Conservation (phyloP, 2,329 filamentous ascomycete species). For the Neodidymelliopsis sp. region DNA sequence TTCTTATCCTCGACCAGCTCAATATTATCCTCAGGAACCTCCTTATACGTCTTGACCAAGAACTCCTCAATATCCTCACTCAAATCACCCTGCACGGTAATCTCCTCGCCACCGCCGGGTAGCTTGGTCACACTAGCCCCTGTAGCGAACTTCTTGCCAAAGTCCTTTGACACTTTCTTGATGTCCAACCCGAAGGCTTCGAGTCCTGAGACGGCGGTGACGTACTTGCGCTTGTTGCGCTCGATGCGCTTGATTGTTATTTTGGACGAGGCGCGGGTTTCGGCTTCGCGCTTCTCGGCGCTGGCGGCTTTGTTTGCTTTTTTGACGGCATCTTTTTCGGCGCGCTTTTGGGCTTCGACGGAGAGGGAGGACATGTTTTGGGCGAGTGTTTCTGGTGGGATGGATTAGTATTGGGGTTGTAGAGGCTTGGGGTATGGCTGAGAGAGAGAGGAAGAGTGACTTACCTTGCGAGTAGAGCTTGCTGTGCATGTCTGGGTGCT, state of each 20-base stretch:
- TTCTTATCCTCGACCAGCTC: conserved; percentile 96
- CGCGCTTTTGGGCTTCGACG: conserved; percentile 90
- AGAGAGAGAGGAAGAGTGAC: conserved; percentile 18
- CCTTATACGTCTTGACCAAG: conserved; percentile 84
- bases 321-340: conserved; percentile 94
- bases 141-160: conserved; percentile 98
- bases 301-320: conserved; percentile 94
- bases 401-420: conserved; percentile 8
- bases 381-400: conserved; percentile 68
- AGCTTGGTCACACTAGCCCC: conserved; percentile 91
- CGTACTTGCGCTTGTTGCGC: conserved; percentile 96
- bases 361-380: conserved; percentile 86
- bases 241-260: conserved; percentile 96
- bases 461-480: conserved; percentile 86
- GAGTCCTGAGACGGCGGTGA: conserved; percentile 89
- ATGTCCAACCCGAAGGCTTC: conserved; percentile 91
- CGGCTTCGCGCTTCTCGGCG: conserved; percentile 81
- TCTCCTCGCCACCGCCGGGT: conserved; percentile 87
- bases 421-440: neutral
- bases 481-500: conserved; percentile 76
- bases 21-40: conserved; percentile 93
- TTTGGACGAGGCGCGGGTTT: conserved; percentile 81
- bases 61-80: conserved; percentile 95
- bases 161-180: conserved; percentile 95
- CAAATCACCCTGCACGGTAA: conserved; percentile 96